Percentiles rank a stretch among this genome's conserved stretches.
These are phyloP conservation scores for Cokeromyces recurvatus DNA, from an alignment of 371 early-diverging fungal species.

Conservation along the genomic window DNA sequence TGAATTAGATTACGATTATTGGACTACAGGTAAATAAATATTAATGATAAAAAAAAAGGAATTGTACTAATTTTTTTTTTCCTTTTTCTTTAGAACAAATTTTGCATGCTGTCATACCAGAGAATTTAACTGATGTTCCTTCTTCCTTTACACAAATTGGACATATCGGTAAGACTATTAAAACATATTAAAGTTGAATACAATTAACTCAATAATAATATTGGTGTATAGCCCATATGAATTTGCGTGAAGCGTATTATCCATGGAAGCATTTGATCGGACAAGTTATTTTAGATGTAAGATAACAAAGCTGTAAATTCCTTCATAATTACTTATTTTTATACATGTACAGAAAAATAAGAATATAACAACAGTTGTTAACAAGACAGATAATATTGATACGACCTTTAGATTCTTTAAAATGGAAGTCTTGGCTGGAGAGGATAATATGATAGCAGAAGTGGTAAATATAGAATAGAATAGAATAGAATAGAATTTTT, in stretches of 20 bases:
- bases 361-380: conserved; percentile 90
- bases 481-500: background rate
- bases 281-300: conserved; percentile 89
- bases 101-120: conserved; percentile 86
- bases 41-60: background rate
- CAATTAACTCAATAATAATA: background rate
- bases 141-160: conserved; percentile 93
- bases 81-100: conserved; percentile 63
- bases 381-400: conserved; percentile 93
- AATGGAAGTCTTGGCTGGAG: conserved; percentile 96
- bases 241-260: conserved; percentile 82
- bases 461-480: conserved; percentile 52
- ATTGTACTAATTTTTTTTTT: too few species aligned
- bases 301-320: conserved; percentile 1
- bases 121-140: conserved; percentile 71
- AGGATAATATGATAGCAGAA: conserved; percentile 78
- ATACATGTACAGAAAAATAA: conserved; percentile 72
- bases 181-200: too few species aligned
- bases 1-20: conserved; percentile 69
- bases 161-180: conserved; percentile 82
- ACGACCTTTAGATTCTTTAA: conserved; percentile 93
- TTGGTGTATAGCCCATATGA: conserved; percentile 79
- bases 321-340: background rate
- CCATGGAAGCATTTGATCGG: conserved; percentile 92
- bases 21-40: conserved; percentile 68